Evolutionary conservation across 1,284 basidiomycete genomes (phyloP).

Genomic region (Moniliella sp.): DNA sequence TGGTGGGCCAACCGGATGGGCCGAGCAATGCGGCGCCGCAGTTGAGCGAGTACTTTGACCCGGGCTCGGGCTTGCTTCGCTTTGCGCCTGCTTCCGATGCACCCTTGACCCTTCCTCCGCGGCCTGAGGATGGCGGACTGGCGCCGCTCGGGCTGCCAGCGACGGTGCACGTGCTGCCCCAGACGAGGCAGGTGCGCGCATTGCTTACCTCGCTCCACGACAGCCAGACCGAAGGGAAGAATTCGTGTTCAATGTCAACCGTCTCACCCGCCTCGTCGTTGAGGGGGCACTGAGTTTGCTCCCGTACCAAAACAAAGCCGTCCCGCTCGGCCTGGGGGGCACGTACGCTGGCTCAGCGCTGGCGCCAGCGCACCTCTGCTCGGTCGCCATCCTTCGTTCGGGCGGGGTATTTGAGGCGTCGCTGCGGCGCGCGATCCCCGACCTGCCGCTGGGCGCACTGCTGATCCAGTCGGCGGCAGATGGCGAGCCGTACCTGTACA

Average conservation of each 20-base stretch:
- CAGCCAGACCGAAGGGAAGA: conserved; percentile 51
- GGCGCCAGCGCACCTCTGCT: conserved; percentile 47
- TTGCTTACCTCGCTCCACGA: conserved; percentile 59
- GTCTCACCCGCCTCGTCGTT: conserved; percentile 60
- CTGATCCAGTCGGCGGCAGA: conserved; percentile 63
- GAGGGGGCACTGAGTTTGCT: conserved; percentile 64
- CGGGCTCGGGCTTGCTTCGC: too few species aligned
- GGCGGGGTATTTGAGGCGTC: conserved; percentile 68
- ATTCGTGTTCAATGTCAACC: conserved; percentile 69
- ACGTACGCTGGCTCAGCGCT: conserved; percentile 46
- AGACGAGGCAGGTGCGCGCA: conserved; percentile 53
- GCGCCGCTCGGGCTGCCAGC: conserved; percentile 22
- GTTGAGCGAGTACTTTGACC: too few species aligned
- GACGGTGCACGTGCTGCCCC: conserved; percentile 50
- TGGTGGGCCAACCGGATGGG: neutral
- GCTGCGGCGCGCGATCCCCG: conserved; percentile 64
- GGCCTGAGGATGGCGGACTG: too few species aligned
- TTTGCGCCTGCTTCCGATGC: neutral
- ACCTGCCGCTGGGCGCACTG: conserved; percentile 66
- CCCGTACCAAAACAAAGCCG: conserved; percentile 46
- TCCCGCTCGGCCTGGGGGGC: conserved; percentile 46
- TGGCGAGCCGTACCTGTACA: conserved; percentile 69
- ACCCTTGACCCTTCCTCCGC: too few species aligned
- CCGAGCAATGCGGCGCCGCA: neutral
- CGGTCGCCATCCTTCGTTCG: conserved; percentile 63